Percentiles rank a stretch among this genome's conserved stretches.
Conservation (phyloP, 2,329 filamentous ascomycete species). For the Grosmannia serpens region DNA sequence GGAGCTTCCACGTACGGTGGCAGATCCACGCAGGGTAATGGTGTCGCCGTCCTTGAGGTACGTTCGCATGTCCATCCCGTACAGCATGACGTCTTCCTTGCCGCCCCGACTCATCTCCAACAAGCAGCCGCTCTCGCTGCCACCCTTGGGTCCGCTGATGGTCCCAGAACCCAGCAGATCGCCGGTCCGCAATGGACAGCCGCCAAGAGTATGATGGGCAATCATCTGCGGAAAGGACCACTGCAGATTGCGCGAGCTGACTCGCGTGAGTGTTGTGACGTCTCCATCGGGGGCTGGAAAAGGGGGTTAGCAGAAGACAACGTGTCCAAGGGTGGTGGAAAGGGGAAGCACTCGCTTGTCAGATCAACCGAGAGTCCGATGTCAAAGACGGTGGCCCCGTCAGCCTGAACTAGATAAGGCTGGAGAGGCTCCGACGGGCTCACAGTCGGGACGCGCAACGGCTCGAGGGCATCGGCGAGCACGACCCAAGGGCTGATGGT, state of each 20-base stretch:
- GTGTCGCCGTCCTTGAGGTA: conserved; percentile 36
- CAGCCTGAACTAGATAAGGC: conserved; percentile 45
- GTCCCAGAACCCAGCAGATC: conserved; percentile 72
- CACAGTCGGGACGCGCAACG: conserved; percentile 22
- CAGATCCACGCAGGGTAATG: conserved; percentile 26
- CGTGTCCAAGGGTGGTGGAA: background rate
- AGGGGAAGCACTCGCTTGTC: conserved; percentile 29
- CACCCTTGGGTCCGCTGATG: conserved; percentile 39
- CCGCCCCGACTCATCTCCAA: conserved; percentile 35
- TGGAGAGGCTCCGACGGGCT: conserved; percentile 23
- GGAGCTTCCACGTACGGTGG: background rate
- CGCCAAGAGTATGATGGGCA: conserved; percentile 66
- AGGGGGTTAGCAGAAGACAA: background rate
- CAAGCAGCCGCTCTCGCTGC: conserved; percentile 28
- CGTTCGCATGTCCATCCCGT: conserved; percentile 26
- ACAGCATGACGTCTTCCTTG: conserved; percentile 28
- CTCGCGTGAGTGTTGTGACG: conserved; percentile 46
- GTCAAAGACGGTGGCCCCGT: conserved; percentile 34
- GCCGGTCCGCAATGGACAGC: conserved; percentile 62
- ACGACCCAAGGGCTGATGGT: conserved; percentile 73
- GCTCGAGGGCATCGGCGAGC: conserved; percentile 62
- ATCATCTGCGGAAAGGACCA: conserved; percentile 82
- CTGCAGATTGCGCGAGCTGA: conserved; percentile 50
- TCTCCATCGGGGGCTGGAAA: conserved; percentile 29
- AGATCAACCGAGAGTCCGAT: conserved; percentile 41